Evolutionary conservation across 148 eudicot genomes (phyloP).

Genomic region (Rhododendron kiyosumense): DNA sequence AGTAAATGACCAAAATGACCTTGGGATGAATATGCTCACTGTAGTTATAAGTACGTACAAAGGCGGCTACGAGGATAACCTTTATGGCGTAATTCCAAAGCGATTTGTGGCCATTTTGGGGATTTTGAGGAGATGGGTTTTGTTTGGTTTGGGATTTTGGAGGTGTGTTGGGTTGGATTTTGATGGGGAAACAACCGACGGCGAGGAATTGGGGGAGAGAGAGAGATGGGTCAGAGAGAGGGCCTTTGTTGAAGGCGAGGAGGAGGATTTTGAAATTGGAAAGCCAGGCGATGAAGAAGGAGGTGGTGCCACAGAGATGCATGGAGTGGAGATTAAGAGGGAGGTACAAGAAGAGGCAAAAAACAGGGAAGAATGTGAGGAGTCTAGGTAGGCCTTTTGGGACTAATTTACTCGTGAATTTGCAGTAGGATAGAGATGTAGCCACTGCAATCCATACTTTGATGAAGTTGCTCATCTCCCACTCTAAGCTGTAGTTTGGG

Average conservation of each 20-base stretch:
- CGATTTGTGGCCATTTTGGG: constrained; percentile 11
- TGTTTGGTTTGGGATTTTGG: background rate
- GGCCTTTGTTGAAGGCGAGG: no score
- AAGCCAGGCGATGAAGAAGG: no score
- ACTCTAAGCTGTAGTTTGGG: background rate
- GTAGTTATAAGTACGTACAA: constrained; percentile 26
- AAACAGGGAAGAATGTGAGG: background rate
- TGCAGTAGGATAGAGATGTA: constrained; percentile 30
- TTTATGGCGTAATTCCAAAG: constrained; percentile 36
- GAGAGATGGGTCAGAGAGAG: no score
- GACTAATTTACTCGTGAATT: constrained; percentile 19
- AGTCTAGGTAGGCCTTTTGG: constrained; percentile 10
- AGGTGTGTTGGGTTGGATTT: background rate
- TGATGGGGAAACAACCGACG: no score
- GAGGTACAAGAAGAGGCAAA: background rate
- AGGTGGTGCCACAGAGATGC: background rate
- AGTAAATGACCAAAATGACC: constrained; percentile 12
- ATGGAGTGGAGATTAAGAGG: constrained; percentile 3
- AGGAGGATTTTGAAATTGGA: no score
- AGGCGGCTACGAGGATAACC: constrained; percentile 17
- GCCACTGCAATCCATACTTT: no score
- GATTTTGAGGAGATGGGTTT: background rate
- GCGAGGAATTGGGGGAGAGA: no score
- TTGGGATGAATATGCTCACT: constrained; percentile 29
- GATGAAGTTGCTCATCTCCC: no score